A percentile compares a stretch with the other conserved stretches of the same genome.
phyloP scores from a whole-genome alignment of 139 green algal species.

The Cymbomonas tetramitiformis region DNA sequence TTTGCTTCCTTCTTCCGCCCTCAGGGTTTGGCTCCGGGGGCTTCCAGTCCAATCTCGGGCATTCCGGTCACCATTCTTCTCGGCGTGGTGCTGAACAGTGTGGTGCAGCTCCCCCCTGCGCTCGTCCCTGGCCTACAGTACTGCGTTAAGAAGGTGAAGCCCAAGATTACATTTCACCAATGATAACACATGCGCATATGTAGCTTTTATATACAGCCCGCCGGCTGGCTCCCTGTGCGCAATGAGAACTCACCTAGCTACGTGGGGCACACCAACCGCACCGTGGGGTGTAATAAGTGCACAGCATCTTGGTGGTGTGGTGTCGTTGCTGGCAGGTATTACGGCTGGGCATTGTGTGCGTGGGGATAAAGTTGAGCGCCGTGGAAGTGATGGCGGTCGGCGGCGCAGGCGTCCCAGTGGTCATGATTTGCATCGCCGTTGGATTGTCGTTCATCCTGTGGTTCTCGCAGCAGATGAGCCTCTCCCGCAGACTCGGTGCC shows the following conservation, averaged over 20 bases:
- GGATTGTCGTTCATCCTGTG: slow-evolving; percentile 7
- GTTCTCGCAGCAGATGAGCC: not conserved
- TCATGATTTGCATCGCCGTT: not conserved
- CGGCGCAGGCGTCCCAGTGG: not conserved
- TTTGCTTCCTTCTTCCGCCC: too few species aligned
- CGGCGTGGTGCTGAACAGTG: slow-evolving; percentile 13
- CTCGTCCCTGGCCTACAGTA: not conserved
- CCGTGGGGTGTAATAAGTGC: too few species aligned
- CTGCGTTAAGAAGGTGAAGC: too few species aligned
- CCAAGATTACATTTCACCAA: too few species aligned
- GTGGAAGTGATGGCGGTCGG: not conserved
- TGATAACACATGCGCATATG: too few species aligned
- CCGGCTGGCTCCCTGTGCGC: too few species aligned
- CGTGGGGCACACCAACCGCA: too few species aligned
- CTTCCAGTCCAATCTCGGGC: too few species aligned
- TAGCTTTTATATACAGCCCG: too few species aligned
- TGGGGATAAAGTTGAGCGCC: slow-evolving; percentile 14
- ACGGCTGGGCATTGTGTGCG: slow-evolving; percentile 14
- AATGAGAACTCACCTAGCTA: too few species aligned
- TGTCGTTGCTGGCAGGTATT: not conserved
- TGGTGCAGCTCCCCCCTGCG: not conserved
- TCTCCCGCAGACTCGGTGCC: not conserved
- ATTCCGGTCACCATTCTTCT: slow-evolving; percentile 14
- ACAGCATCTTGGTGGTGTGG: too few species aligned
- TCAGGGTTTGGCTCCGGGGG: too few species aligned